Evolutionary conservation across 2,329 filamentous ascomycete species (phyloP).

Genomic region (Diaporthe sp.): DNA sequence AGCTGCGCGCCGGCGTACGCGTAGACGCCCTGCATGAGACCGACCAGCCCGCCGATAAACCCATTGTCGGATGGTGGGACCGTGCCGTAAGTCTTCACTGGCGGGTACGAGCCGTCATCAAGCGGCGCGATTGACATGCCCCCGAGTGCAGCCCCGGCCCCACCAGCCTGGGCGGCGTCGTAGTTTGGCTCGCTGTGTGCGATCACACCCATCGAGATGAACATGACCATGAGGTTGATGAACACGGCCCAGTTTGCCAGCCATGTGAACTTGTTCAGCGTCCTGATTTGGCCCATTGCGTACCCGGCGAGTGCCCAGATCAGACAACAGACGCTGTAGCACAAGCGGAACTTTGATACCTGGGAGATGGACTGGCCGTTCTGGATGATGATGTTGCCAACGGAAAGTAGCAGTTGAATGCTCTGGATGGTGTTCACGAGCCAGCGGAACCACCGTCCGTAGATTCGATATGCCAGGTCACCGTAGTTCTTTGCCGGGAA

Average conservation of each 20-base stretch:
- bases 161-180: slow-evolving; percentile 46
- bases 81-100: slow-evolving; percentile 52
- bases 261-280: slow-evolving; percentile 65
- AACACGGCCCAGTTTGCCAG: slow-evolving; percentile 67
- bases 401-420: slow-evolving; percentile 61
- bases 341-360: slow-evolving; percentile 61
- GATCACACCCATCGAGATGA: slow-evolving; percentile 67
- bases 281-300: slow-evolving; percentile 66
- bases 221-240: slow-evolving; percentile 65
- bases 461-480: slow-evolving; percentile 60
- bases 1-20: slow-evolving; percentile 69
- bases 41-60: slow-evolving; percentile 60
- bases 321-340: slow-evolving; percentile 64
- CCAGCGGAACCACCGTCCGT: slow-evolving; percentile 58
- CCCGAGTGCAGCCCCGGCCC: slow-evolving; percentile 46
- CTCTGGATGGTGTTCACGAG: slow-evolving; percentile 61
- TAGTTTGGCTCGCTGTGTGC: slow-evolving; percentile 64
- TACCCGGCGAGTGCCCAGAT: slow-evolving; percentile 64
- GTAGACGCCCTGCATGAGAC: slow-evolving; percentile 65
- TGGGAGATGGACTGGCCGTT: slow-evolving; percentile 67
- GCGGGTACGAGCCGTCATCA: slow-evolving; percentile 48
- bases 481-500: slow-evolving; percentile 61
- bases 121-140: slow-evolving; percentile 47
- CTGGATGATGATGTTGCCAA: slow-evolving; percentile 63
- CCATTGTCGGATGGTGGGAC: slow-evolving; percentile 56